A percentile compares a stretch with the other conserved stretches of the same genome.
Conservation (phyloP, 2,329 filamentous ascomycete species). For the Aspergillus luchuensis region DNA sequence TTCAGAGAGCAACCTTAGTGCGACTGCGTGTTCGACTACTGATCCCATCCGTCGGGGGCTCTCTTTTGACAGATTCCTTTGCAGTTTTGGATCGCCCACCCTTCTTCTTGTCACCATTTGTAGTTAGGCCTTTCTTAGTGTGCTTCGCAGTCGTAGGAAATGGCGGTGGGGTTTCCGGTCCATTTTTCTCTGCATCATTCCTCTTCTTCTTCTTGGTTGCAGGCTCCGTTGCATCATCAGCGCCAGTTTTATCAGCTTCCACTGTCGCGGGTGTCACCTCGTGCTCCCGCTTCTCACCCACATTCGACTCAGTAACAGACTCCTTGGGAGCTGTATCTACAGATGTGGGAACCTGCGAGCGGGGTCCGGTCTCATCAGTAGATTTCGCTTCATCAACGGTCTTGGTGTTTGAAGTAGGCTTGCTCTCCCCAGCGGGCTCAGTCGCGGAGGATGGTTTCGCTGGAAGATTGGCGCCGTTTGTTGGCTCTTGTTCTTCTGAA, state of each 20-base stretch:
- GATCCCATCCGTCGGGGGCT: slow-evolving; percentile 35
- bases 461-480: slow-evolving; percentile 11
- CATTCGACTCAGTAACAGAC: slow-evolving; percentile 8
- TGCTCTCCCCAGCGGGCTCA: not conserved
- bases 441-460: not conserved
- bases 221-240: slow-evolving; percentile 25
- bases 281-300: slow-evolving; percentile 31
- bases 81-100: slow-evolving; percentile 35
- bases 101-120: slow-evolving; percentile 35
- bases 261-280: slow-evolving; percentile 13
- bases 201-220: slow-evolving; percentile 43
- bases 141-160: slow-evolving; percentile 12
- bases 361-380: slow-evolving; percentile 13
- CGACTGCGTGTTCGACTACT: slow-evolving; percentile 45
- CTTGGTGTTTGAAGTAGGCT: slow-evolving; percentile 8
- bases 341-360: slow-evolving; percentile 10
- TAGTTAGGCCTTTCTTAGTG: slow-evolving; percentile 8
- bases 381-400: slow-evolving; percentile 13
- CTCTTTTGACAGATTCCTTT: slow-evolving; percentile 31
- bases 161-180: slow-evolving; percentile 19
- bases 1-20: slow-evolving; percentile 31
- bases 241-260: slow-evolving; percentile 13
- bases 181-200: slow-evolving; percentile 19
- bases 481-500: slow-evolving; percentile 11
- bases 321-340: slow-evolving; percentile 1